Percentiles rank a stretch among this genome's conserved stretches.
These are phyloP conservation scores for Coriaria nepalensis DNA, from an alignment of 306 rosid genomes.

Conservation along the genomic window DNA sequence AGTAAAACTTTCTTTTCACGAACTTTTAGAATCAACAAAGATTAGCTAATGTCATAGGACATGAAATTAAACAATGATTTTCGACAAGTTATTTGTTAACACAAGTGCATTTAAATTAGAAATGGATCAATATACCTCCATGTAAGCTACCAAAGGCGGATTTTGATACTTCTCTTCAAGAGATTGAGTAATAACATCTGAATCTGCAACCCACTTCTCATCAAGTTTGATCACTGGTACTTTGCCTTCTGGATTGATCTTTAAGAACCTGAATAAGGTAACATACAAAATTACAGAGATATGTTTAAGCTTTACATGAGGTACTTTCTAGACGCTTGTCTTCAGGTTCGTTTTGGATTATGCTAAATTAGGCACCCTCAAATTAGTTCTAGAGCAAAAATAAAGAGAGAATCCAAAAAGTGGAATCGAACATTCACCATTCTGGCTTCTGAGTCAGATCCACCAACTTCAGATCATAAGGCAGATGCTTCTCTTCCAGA, in stretches of 20 bases:
- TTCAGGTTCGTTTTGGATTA: too few species aligned
- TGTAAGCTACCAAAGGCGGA: slow-evolving; percentile 42
- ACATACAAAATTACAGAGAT: slow-evolving; percentile 10
- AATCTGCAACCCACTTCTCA: slow-evolving; percentile 87
- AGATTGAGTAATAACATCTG: slow-evolving; percentile 65
- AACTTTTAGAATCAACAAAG: too few species aligned
- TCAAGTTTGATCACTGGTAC: slow-evolving; percentile 70
- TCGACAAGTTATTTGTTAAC: too few species aligned
- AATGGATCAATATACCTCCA: too few species aligned
- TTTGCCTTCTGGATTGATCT: slow-evolving; percentile 59
- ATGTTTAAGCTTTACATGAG: too few species aligned
- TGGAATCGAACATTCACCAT: slow-evolving; percentile 41
- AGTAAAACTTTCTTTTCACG: slow-evolving; percentile 4
- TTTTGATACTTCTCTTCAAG: slow-evolving; percentile 83
- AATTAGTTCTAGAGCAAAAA: slow-evolving; percentile 1
- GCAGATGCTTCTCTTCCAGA: slow-evolving; percentile 72
- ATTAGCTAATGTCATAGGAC: slow-evolving; percentile 1
- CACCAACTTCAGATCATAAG: slow-evolving; percentile 75
- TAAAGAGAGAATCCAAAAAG: slow-evolving; percentile 4
- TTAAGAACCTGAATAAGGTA: slow-evolving; percentile 48
- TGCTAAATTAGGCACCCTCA: neutral
- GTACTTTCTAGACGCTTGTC: too few species aligned
- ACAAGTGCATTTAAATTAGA: too few species aligned
- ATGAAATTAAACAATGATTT: neutral
- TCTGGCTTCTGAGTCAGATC: slow-evolving; percentile 75